Percentiles rank a stretch among this genome's conserved stretches.
phyloP scores from a whole-genome alignment of 495 filamentous ascomycete species.

The Penicillium goetzii region DNA sequence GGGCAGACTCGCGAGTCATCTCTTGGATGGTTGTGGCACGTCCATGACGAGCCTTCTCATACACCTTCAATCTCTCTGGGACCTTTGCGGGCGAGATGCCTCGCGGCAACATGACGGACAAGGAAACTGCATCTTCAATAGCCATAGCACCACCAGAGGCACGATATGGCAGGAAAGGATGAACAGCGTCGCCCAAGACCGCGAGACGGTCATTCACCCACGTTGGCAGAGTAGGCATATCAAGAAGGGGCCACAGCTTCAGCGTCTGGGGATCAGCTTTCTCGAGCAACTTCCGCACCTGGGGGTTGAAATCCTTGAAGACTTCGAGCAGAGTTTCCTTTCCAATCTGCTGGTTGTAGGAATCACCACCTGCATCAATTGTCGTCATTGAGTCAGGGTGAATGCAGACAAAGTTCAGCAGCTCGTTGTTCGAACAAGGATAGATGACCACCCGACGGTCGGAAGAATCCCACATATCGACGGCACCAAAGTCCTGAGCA shows the following conservation, averaged over 20 bases:
- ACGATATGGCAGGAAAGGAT: slow-evolving; percentile 62
- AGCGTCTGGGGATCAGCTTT: slow-evolving; percentile 54
- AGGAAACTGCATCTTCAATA: slow-evolving; percentile 63
- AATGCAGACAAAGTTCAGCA: slow-evolving; percentile 64
- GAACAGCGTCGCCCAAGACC: slow-evolving; percentile 64
- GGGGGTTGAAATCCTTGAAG: slow-evolving; percentile 54
- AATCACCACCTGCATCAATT: slow-evolving; percentile 33
- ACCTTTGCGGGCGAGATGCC: slow-evolving; percentile 48
- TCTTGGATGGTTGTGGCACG: slow-evolving; percentile 60
- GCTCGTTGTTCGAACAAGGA: slow-evolving; percentile 55
- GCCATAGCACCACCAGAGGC: slow-evolving; percentile 61
- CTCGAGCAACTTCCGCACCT: slow-evolving; percentile 45
- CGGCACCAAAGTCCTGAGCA: slow-evolving; percentile 41
- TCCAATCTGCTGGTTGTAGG: slow-evolving; percentile 53
- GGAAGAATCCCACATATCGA: slow-evolving; percentile 53
- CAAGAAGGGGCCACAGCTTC: slow-evolving; percentile 62
- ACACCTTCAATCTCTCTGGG: slow-evolving; percentile 57
- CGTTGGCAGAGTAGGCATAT: slow-evolving; percentile 58
- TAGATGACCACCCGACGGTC: slow-evolving; percentile 64
- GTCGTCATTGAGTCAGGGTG: slow-evolving; percentile 53
- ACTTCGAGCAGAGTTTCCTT: slow-evolving; percentile 52
- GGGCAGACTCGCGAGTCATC: slow-evolving; percentile 45
- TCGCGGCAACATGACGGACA: slow-evolving; percentile 54
- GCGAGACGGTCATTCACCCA: slow-evolving; percentile 56
- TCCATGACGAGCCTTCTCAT: slow-evolving; percentile 57